Conservation (phyloP, 495 filamentous ascomycete genomes). For the Xylaria sp. region DNA sequence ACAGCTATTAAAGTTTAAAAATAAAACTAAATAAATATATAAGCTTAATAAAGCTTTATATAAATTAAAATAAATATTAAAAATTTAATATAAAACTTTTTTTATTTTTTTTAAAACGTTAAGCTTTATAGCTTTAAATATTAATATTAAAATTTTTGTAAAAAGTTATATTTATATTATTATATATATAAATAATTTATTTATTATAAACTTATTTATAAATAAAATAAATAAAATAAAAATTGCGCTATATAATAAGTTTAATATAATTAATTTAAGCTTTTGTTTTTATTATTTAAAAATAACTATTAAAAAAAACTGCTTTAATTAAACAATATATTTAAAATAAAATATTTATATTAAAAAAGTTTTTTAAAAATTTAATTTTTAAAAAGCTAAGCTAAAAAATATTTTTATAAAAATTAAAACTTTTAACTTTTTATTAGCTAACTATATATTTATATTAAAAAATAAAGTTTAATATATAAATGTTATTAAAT, state of each 20-base stretch:
- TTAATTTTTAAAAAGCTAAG: constrained; percentile 3
- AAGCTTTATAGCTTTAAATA: too few relatives aligned
- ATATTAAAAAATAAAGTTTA: not conserved
- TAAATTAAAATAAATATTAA: too few relatives aligned
- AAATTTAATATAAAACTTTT: too few relatives aligned
- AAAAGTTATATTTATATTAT: too few relatives aligned
- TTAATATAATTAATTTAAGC: not conserved
- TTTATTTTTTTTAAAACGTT: too few relatives aligned
- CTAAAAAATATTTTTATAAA: not conserved
- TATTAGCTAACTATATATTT: not conserved
- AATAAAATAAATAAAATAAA: not conserved
- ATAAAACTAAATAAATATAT: too few relatives aligned
- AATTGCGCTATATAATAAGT: not conserved
- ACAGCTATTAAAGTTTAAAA: too few relatives aligned
- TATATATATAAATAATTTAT: too few relatives aligned
- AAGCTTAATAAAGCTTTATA: too few relatives aligned
- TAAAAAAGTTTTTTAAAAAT: not conserved
- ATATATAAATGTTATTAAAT: not conserved
- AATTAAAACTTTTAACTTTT: not conserved
- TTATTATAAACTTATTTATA: not conserved
- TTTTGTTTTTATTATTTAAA: not conserved
- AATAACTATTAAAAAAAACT: not conserved
- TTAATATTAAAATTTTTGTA: too few relatives aligned
- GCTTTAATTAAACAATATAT: not conserved
- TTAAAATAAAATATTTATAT: not conserved